phyloP scores from a whole-genome alignment of 768 basidiomycete genomes.

The Phanerochaete sordida region DNA sequence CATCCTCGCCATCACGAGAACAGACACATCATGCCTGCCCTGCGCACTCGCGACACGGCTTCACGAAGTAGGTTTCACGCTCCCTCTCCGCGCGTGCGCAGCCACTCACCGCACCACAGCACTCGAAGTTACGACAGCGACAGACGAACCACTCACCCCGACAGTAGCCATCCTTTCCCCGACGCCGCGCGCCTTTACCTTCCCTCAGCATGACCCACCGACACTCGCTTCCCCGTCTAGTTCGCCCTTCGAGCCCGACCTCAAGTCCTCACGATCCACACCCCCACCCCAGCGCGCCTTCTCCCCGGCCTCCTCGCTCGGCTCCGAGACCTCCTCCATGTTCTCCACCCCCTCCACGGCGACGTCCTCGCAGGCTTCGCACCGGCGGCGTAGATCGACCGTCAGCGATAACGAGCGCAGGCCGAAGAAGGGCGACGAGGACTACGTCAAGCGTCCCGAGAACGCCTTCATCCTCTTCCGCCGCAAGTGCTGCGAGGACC shows the following conservation, averaged over 20 bases:
- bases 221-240: conserved; percentile 55
- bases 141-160: conserved; percentile 54
- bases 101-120: conserved; percentile 36
- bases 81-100: neutral
- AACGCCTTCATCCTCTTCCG: conserved; percentile 86
- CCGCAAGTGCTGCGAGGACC: conserved; percentile 72
- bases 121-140: conserved; percentile 64
- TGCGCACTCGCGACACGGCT: conserved; percentile 75
- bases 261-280: conserved; percentile 41
- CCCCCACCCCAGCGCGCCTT: conserved; percentile 41
- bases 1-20: conserved; percentile 23
- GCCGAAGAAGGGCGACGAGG: conserved; percentile 68
- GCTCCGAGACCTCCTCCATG: conserved; percentile 35
- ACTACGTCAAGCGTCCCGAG: conserved; percentile 81
- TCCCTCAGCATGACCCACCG: conserved; percentile 40
- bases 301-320: conserved; percentile 40
- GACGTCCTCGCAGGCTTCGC: conserved; percentile 28
- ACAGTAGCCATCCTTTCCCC: conserved; percentile 53
- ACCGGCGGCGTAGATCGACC: conserved; percentile 32
- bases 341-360: conserved; percentile 26
- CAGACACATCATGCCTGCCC: conserved; percentile 77
- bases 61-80: conserved; percentile 38
- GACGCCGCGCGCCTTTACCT: conserved; percentile 71
- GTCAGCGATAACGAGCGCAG: conserved; percentile 32
- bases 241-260: conserved; percentile 75